Percentiles rank a stretch among this genome's conserved stretches.
These are phyloP conservation scores for Erucastrum elatum DNA, from an alignment of 345 rosid genomes.

Conservation along the genomic window DNA sequence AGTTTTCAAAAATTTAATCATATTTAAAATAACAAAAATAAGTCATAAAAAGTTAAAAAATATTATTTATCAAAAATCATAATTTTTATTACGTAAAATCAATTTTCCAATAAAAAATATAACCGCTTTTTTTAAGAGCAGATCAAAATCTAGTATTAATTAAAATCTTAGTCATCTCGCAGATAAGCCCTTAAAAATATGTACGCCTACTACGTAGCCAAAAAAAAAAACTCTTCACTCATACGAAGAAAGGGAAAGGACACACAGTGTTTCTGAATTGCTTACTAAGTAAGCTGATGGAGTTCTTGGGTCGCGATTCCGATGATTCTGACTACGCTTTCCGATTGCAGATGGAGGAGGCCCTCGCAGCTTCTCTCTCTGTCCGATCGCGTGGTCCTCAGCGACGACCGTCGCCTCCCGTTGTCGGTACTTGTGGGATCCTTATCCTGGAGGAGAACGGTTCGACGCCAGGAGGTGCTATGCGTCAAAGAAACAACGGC, in stretches of 20 bases:
- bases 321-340: conserved; percentile 51
- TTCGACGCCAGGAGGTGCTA: conserved; percentile 36
- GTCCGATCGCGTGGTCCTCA: conserved; percentile 9
- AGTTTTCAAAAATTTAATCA: too few species aligned
- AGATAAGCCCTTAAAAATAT: neutral
- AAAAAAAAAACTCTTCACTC: conserved; percentile 9
- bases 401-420: conserved; percentile 20
- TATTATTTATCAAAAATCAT: too few species aligned
- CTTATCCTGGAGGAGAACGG: conserved; percentile 32
- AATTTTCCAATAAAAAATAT: too few species aligned
- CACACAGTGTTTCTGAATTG: neutral
- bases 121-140: too few species aligned
- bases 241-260: neutral
- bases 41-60: too few species aligned
- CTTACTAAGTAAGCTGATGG: conserved; percentile 1
- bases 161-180: too few species aligned
- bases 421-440: conserved; percentile 7
- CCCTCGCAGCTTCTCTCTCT: conserved; percentile 47
- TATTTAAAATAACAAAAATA: too few species aligned
- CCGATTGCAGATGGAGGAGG: conserved; percentile 58
- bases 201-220: neutral
- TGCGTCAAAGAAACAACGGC: conserved; percentile 42
- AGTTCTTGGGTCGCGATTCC: conserved; percentile 38
- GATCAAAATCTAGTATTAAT: too few species aligned
- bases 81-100: too few species aligned